Conservation (phyloP, 2,329 filamentous ascomycete genomes). For the Fusarium sp. region DNA sequence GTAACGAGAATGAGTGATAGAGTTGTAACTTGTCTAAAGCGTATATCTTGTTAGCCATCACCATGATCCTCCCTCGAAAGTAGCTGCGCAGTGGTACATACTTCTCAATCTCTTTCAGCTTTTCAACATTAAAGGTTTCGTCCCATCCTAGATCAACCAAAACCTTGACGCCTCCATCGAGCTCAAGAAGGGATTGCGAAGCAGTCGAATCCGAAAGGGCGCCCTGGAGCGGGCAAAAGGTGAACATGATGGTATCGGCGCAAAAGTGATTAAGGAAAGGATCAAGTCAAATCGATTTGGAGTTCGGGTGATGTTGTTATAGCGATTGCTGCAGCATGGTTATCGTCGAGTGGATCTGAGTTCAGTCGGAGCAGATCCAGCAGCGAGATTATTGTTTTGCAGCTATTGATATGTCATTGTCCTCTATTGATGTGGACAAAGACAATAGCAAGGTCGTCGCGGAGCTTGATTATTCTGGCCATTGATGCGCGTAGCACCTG, state of each 20-base stretch:
- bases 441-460: constrained; percentile 40
- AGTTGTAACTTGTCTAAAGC: constrained; percentile 83
- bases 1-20: constrained; percentile 94
- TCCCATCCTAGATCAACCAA: constrained; percentile 97
- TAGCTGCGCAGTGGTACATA: constrained; percentile 58
- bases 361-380: not conserved
- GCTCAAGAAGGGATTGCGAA: constrained; percentile 94
- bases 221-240: constrained; percentile 91
- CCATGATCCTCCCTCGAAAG: not conserved
- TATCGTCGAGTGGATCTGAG: constrained; percentile 15
- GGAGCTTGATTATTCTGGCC: constrained; percentile 40
- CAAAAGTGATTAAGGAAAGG: constrained; percentile 30
- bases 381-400: constrained; percentile 11
- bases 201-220: constrained; percentile 88
- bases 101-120: constrained; percentile 91
- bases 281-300: constrained; percentile 17
- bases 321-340: constrained; percentile 42
- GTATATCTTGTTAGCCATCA: constrained; percentile 39
- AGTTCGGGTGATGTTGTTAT: constrained; percentile 24
- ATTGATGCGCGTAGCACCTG: constrained; percentile 40
- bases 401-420: constrained; percentile 38
- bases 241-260: constrained; percentile 80
- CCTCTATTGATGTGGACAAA: constrained; percentile 40
- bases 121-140: constrained; percentile 84
- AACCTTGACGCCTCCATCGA: constrained; percentile 96